Percentiles rank a stretch among this genome's conserved stretches.
phyloP scores from a whole-genome alignment of 495 filamentous ascomycete species.

The Podospora comata region DNA sequence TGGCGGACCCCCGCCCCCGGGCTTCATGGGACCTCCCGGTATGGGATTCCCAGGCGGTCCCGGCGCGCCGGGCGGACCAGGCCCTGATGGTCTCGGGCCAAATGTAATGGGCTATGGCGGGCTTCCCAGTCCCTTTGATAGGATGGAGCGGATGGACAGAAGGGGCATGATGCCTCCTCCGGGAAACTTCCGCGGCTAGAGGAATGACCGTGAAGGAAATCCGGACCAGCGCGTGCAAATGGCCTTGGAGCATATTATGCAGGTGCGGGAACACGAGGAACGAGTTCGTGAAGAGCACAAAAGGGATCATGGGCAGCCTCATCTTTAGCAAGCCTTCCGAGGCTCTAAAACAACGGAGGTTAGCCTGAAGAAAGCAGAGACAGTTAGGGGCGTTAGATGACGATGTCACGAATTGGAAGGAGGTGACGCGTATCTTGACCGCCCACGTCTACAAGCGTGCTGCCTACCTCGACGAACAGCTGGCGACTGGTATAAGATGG shows the following conservation, averaged over 20 bases:
- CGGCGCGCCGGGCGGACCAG: constrained; percentile 27
- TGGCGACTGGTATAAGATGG: not conserved
- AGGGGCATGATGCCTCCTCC: constrained; percentile 22
- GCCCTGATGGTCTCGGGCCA: constrained; percentile 11
- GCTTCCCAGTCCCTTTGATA: constrained; percentile 15
- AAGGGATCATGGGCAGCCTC: not conserved
- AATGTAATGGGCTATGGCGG: constrained; percentile 15
- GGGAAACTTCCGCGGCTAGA: not conserved
- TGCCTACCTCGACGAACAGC: not conserved
- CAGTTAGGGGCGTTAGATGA: not conserved
- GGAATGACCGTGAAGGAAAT: not conserved
- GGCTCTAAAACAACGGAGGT: not conserved
- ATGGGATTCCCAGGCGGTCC: constrained; percentile 50
- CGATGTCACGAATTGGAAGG: not conserved
- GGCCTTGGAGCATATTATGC: not conserved
- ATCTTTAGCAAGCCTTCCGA: not conserved
- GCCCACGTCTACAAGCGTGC: too few relatives aligned
- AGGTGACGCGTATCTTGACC: not conserved
- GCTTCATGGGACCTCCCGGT: constrained; percentile 43
- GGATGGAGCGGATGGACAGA: constrained; percentile 11
- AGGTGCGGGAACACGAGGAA: not conserved
- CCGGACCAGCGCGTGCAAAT: not conserved
- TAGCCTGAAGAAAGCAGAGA: not conserved
- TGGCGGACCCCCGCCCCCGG: constrained; percentile 39
- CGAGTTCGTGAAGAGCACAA: not conserved